These are phyloP conservation scores for Saccharomyces uvarum DNA, from an alignment of 1,139 yeast genomes.

Conservation along the genomic window DNA sequence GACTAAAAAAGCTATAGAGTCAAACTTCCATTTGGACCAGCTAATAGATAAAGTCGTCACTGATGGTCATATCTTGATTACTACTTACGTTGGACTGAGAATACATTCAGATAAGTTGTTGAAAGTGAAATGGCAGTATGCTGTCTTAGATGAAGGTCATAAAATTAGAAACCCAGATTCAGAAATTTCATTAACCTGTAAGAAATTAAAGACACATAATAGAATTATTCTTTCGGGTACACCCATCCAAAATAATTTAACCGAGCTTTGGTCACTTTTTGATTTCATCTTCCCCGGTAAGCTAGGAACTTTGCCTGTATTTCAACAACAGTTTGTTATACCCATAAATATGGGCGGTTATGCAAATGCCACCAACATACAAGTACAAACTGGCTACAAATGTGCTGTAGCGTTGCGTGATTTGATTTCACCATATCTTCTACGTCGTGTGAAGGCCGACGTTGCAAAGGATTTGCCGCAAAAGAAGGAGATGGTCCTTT, in stretches of 20 bases:
- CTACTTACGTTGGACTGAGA: conserved; percentile 86
- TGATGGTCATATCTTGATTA: conserved; percentile 75
- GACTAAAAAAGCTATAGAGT: conserved; percentile 23
- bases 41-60: conserved; percentile 32
- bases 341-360: conserved; percentile 98
- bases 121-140: conserved; percentile 81
- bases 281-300: conserved; percentile 94
- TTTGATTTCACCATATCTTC: conserved; percentile 77
- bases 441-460: conserved; percentile 82
- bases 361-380: conserved; percentile 92
- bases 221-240: conserved; percentile 89
- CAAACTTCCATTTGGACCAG: conserved; percentile 23
- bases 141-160: conserved; percentile 91
- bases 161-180: conserved; percentile 92
- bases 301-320: conserved; percentile 88
- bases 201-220: conserved; percentile 72
- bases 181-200: conserved; percentile 77
- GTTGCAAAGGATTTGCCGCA: conserved; percentile 96
- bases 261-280: conserved; percentile 89
- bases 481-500: conserved; percentile 87
- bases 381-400: conserved; percentile 92
- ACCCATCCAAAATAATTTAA: conserved; percentile 87
- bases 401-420: conserved; percentile 90
- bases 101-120: conserved; percentile 64
- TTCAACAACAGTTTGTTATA: conserved; percentile 81